Evolutionary conservation across 345 rosid species (phyloP).

Genomic region (Sonneratia alba): DNA sequence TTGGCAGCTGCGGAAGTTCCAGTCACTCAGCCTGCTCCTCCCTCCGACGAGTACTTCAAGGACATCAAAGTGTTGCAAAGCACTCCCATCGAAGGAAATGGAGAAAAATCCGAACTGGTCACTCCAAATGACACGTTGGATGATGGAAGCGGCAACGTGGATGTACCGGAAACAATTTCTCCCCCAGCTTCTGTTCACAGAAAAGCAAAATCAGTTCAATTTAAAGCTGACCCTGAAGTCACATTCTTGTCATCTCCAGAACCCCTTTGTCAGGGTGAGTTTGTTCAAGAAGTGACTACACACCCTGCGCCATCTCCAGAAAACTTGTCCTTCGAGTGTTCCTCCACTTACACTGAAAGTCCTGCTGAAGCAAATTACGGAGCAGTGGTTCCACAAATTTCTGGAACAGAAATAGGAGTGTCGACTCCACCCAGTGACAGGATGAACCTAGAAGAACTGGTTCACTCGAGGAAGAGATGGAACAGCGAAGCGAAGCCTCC

Average conservation of each 20-base stretch:
- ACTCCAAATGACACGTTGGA: constrained; percentile 14
- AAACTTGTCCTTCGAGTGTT: constrained; percentile 19
- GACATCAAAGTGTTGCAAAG: constrained; percentile 54
- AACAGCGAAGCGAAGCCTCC: constrained; percentile 56
- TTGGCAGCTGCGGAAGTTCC: constrained; percentile 19
- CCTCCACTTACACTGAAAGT: constrained; percentile 26
- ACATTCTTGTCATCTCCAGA: constrained; percentile 18
- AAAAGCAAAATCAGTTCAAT: constrained; percentile 9
- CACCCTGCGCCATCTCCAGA: constrained; percentile 29
- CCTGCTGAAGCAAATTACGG: constrained; percentile 13
- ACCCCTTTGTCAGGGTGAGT: constrained; percentile 12
- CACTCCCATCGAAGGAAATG: constrained; percentile 25
- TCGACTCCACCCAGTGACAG: constrained; percentile 46
- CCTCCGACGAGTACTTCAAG: constrained; percentile 33
- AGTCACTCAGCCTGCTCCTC: constrained; percentile 18
- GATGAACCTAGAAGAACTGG: constrained; percentile 33
- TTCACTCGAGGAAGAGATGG: constrained; percentile 78
- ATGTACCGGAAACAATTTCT: constrained; percentile 6
- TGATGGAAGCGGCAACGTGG: constrained; percentile 14
- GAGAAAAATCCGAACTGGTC: constrained; percentile 11
- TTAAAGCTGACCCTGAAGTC: constrained; percentile 20
- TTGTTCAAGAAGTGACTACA: constrained; percentile 18
- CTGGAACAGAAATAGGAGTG: constrained; percentile 55
- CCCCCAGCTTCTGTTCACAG: constrained; percentile 8
- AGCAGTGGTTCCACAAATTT: constrained; percentile 21